A percentile compares a stretch with the other conserved stretches of the same genome.
Conservation (phyloP, 768 basidiomycete species). For the Sarcomyxa edulis region DNA sequence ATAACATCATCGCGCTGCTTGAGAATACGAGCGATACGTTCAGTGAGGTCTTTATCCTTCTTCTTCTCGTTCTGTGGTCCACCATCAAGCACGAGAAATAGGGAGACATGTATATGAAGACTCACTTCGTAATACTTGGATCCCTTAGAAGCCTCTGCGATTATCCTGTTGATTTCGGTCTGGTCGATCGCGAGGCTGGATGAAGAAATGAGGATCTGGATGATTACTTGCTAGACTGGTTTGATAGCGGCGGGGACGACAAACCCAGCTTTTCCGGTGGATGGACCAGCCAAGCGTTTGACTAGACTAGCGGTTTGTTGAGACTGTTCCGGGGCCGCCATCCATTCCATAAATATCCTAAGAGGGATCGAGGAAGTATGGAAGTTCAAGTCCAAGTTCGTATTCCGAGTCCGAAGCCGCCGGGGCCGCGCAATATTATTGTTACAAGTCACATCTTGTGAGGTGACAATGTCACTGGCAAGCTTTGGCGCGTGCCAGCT, state of each 20-base stretch:
- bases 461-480: no score
- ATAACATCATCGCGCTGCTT: conserved; percentile 56
- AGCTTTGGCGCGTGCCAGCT: no score
- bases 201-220: background rate
- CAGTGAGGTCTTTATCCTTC: conserved; percentile 82
- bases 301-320: conserved; percentile 68
- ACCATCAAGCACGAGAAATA: conserved; percentile 3
- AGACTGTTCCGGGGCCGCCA: conserved; percentile 31
- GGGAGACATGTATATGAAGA: background rate
- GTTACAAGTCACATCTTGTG: no score
- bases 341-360: no score
- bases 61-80: conserved; percentile 73
- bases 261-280: conserved; percentile 85
- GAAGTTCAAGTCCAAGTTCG: no score
- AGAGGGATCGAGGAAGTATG: no score
- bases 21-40: conserved; percentile 67
- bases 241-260: conserved; percentile 16
- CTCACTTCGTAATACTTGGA: conserved; percentile 86
- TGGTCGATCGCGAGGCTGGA: conserved; percentile 69
- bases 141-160: conserved; percentile 87
- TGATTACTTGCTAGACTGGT: conserved; percentile 1
- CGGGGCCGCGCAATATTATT: no score
- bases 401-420: no score
- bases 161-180: conserved; percentile 80
- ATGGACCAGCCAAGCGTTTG: conserved; percentile 81